phyloP scores from a whole-genome alignment of 1,284 basidiomycete genomes.

The Limonomyces culmigenus region DNA sequence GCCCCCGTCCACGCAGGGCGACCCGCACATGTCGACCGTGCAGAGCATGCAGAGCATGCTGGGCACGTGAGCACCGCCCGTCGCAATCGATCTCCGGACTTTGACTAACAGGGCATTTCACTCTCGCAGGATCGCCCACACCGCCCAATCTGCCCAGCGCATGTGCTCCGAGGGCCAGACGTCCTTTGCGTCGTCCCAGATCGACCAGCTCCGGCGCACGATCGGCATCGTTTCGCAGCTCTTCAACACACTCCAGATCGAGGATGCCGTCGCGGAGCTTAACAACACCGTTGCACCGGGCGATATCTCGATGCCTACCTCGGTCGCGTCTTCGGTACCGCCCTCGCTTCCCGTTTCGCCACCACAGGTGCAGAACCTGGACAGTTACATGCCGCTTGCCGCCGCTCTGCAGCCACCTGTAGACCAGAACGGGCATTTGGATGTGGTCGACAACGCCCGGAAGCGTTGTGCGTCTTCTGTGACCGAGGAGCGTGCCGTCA shows the following conservation, averaged over 20 bases:
- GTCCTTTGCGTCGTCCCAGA: conserved; percentile 24
- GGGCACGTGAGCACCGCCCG: conserved; percentile 19
- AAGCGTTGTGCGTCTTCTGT: conserved; percentile 55
- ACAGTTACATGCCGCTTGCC: no score
- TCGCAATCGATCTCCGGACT: no score
- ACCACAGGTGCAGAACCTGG: no score
- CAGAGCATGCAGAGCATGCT: conserved; percentile 19
- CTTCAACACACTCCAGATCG: conserved; percentile 25
- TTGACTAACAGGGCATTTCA: conserved; percentile 5
- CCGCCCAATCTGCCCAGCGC: conserved; percentile 27
- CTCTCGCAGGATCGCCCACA: conserved; percentile 25
- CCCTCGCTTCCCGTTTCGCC: no score
- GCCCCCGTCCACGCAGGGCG: no score
- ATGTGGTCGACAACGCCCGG: no score
- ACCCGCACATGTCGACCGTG: not conserved
- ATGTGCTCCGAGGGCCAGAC: conserved; percentile 30
- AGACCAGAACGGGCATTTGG: no score
- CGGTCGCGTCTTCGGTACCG: no score
- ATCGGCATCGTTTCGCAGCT: conserved; percentile 30
- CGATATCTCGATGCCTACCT: no score
- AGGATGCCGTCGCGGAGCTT: no score
- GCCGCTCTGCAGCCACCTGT: no score
- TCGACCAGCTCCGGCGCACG: conserved; percentile 28
- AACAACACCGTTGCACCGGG: no score
- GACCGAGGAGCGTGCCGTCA: conserved; percentile 39